A percentile compares a stretch with the other conserved stretches of the same genome.
Conservation (phyloP, 2,329 filamentous ascomycete genomes). For the Fusarium virguliforme region DNA sequence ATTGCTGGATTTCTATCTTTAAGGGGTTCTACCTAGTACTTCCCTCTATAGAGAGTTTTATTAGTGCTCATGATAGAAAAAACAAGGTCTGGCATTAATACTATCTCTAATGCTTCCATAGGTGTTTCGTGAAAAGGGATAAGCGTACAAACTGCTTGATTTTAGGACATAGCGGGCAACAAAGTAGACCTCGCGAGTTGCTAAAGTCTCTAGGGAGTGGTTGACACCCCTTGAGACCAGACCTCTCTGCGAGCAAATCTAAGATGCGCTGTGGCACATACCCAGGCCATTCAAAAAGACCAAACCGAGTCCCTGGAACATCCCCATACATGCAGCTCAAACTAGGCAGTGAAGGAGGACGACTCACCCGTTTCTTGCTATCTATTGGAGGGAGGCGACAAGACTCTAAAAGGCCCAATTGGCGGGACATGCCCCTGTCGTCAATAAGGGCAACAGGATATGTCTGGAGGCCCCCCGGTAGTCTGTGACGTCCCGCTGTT, state of each 20-base stretch:
- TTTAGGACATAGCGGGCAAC: neutral
- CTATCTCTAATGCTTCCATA: neutral
- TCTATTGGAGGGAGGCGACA: neutral
- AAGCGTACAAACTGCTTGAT: neutral
- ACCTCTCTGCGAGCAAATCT: neutral
- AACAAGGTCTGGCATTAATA: neutral
- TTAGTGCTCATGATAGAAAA: neutral
- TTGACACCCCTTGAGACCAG: neutral
- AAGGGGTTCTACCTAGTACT: neutral
- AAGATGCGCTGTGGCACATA: neutral
- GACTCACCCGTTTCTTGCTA: neutral
- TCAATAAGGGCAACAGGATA: neutral
- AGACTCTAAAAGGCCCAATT: neutral
- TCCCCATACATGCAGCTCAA: neutral
- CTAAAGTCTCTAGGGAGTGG: constrained; percentile 2
- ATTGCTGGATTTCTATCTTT: too few relatives aligned
- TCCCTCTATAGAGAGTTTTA: too few relatives aligned
- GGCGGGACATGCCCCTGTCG: neutral
- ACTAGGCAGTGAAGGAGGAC: neutral
- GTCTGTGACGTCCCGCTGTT: too few relatives aligned
- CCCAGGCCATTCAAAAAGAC: constrained; percentile 10
- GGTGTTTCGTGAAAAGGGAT: neutral
- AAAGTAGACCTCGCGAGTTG: neutral
- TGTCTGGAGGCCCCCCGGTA: neutral
- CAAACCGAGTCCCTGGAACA: neutral